Conservation (phyloP, 768 basidiomycete species). For the Auricularia sp. region DNA sequence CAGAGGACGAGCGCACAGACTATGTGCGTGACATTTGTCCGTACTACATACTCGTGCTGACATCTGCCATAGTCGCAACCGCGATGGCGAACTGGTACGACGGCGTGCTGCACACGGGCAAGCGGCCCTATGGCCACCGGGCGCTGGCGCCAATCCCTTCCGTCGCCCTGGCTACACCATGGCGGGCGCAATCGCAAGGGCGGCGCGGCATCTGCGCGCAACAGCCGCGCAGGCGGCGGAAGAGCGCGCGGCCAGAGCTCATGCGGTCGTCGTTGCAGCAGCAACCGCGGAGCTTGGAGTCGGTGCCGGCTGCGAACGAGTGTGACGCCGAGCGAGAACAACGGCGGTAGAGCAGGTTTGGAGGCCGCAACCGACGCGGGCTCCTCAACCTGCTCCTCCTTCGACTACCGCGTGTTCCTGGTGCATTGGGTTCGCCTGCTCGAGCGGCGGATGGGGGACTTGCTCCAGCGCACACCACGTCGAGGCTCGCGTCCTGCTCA, state of each 20-base stretch:
- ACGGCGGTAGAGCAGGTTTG: too few relatives aligned
- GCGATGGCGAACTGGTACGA: conserved; percentile 89
- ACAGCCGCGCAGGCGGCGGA: conserved; percentile 36
- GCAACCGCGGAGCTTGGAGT: background rate
- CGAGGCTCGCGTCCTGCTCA: too few relatives aligned
- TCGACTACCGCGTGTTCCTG: too few relatives aligned
- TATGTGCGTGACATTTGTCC: conserved; percentile 37
- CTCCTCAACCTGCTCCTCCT: too few relatives aligned
- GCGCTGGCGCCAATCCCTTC: conserved; percentile 84
- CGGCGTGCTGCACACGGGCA: conserved; percentile 92
- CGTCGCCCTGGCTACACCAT: conserved; percentile 73
- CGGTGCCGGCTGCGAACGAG: background rate
- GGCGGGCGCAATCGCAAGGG: background rate
- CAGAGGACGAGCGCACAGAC: conserved; percentile 85
- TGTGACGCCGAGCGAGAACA: background rate
- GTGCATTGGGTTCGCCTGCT: too few relatives aligned
- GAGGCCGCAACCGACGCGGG: too few relatives aligned
- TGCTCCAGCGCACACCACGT: too few relatives aligned
- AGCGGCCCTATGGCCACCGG: conserved; percentile 88
- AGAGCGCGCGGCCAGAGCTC: conserved; percentile 37
- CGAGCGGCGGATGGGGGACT: too few relatives aligned
- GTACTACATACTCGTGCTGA: too few relatives aligned
- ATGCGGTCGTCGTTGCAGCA: background rate
- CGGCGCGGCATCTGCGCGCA: conserved; percentile 14
- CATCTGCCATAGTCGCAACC: conserved; percentile 53